Conservation (phyloP, 257 asterid genomes). For the Linderniella brevidens region DNA sequence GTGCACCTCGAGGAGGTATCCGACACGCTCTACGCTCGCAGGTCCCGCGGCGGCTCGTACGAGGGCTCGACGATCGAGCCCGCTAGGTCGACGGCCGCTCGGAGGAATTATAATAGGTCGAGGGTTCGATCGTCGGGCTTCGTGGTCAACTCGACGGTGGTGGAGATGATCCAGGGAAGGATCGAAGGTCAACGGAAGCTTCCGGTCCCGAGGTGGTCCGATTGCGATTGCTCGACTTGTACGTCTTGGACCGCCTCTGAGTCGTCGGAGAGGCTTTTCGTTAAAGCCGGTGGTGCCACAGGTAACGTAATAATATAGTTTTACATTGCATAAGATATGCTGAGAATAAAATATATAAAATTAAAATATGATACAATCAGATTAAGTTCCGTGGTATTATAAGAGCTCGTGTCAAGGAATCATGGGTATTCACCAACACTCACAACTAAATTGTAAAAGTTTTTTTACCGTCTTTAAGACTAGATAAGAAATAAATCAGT, state of each 20-base stretch:
- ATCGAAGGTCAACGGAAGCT: slow-evolving; percentile 28
- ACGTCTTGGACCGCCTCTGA: slow-evolving; percentile 45
- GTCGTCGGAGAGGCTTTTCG: slow-evolving; percentile 42
- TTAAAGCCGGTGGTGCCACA: slow-evolving; percentile 51
- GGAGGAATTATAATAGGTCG: slow-evolving; percentile 10
- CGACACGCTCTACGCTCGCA: slow-evolving; percentile 73
- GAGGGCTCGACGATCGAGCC: slow-evolving; percentile 30
- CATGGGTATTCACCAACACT: no score
- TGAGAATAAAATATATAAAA: no score
- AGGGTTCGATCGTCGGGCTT: slow-evolving; percentile 18
- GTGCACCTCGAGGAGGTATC: slow-evolving; percentile 76
- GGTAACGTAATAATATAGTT: slow-evolving; percentile 18
- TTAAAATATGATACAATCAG: no score
- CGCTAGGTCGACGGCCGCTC: slow-evolving; percentile 8
- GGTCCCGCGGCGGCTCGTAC: slow-evolving; percentile 35
- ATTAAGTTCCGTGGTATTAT: no score
- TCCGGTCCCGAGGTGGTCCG: slow-evolving; percentile 69
- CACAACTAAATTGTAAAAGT: no score
- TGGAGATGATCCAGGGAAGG: slow-evolving; percentile 58
- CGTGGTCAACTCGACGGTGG: slow-evolving; percentile 47
- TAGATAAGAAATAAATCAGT: no score
- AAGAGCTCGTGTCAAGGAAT: no score
- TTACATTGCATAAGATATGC: no score
- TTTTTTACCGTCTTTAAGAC: no score
- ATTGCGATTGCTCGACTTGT: slow-evolving; percentile 74